Conservation (phyloP, 352 stramenopile species). For the Pythium phragmitis region DNA sequence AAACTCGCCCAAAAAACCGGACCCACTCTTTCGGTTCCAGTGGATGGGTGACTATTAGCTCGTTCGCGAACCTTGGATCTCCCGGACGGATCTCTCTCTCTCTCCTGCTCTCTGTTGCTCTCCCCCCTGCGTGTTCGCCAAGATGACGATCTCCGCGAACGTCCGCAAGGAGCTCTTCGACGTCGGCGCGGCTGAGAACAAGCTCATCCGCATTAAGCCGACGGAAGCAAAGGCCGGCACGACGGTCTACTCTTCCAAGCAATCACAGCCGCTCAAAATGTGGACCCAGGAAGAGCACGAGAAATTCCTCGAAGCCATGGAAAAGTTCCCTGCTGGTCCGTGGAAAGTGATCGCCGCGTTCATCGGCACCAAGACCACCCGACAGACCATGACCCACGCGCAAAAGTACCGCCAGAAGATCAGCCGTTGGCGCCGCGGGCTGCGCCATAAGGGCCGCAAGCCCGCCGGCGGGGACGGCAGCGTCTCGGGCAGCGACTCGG, state of each 20-base stretch:
- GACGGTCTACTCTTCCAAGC: conserved; percentile 83
- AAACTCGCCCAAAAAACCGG: neutral
- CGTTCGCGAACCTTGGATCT: conserved; percentile 23
- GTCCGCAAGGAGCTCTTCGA: conserved; percentile 86
- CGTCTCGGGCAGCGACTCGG: conserved; percentile 36
- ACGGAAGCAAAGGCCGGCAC: conserved; percentile 83
- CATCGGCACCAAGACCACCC: conserved; percentile 83
- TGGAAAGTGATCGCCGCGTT: conserved; percentile 85
- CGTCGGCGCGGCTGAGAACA: conserved; percentile 72
- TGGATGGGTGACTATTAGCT: conserved; percentile 16
- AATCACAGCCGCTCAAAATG: conserved; percentile 83
- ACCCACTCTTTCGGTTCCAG: conserved; percentile 31
- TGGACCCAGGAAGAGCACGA: conserved; percentile 87
- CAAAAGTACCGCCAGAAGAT: conserved; percentile 88
- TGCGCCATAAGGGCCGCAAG: conserved; percentile 81
- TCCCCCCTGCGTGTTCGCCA: conserved; percentile 16
- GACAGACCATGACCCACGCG: conserved; percentile 92
- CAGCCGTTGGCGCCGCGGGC: conserved; percentile 69
- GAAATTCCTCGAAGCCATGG: conserved; percentile 83
- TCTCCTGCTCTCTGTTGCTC: conserved; percentile 7
- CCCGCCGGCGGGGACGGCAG: conserved; percentile 35
- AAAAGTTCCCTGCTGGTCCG: conserved; percentile 79
- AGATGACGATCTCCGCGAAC: conserved; percentile 85
- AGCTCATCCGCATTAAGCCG: conserved; percentile 84
- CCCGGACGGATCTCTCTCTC: conserved; percentile 3